phyloP scores from a whole-genome alignment of 2,329 filamentous ascomycete species.

The Microthyrium microscopicum region DNA sequence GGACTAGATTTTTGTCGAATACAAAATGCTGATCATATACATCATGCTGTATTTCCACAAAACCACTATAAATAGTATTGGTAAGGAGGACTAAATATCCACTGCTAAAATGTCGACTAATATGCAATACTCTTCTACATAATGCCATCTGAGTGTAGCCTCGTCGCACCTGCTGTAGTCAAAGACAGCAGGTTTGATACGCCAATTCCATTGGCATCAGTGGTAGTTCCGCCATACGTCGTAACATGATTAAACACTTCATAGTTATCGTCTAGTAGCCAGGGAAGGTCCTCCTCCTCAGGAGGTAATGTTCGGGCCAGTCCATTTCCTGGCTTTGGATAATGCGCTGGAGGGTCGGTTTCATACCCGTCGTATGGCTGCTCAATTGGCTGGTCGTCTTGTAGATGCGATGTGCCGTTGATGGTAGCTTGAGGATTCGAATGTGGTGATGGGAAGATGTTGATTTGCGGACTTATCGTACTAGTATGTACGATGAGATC shows the following conservation, averaged over 20 bases:
- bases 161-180: no score
- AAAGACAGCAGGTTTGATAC: no score
- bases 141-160: no score
- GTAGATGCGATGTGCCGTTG: neutral
- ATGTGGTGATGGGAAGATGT: slow-evolving; percentile 37
- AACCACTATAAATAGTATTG: no score
- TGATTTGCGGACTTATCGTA: slow-evolving; percentile 44
- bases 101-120: no score
- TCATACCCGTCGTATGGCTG: slow-evolving; percentile 35
- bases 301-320: slow-evolving; percentile 34
- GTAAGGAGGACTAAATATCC: no score
- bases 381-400: slow-evolving; percentile 17
- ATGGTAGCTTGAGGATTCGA: slow-evolving; percentile 11
- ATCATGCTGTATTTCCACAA: no score
- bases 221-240: slow-evolving; percentile 1
- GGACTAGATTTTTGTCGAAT: no score
- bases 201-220: slow-evolving; percentile 2
- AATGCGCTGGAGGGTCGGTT: slow-evolving; percentile 36
- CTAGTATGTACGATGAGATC: slow-evolving; percentile 47
- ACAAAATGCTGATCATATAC: no score
- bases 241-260: slow-evolving; percentile 37
- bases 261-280: slow-evolving; percentile 43
- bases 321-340: slow-evolving; percentile 46
- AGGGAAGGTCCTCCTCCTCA: slow-evolving; percentile 42
- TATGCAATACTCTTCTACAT: no score